Base-by-base conservation (phyloP, 768 basidiomycete genomes). In the Rubroboletus pulcherrimus region DNA sequence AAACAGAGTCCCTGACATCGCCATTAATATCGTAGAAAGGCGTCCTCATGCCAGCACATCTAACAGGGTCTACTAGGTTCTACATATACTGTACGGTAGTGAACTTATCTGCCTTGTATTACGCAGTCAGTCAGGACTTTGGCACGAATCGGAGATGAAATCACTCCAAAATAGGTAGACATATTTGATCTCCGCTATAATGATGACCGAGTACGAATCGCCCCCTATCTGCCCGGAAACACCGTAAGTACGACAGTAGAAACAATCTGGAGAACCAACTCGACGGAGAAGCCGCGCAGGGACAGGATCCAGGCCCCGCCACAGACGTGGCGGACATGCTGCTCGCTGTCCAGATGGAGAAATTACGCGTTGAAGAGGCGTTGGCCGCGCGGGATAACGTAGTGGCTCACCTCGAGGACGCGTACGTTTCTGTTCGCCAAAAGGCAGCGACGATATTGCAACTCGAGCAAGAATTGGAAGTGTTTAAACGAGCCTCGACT, bases 381-480 rank as follows among this genome's bases (percentile, higher is more conserved):
- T 66, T 85, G 50, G 73, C 71, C 29, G 87, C 87, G 31, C 81
- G 87, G 39, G 87, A 90, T 63, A 78, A 76, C 31, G 80, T 78
- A 15, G 79, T 86, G 2, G 70, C 78, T 40, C 81, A 80, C 31
- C 77, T 90, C 12, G 74, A 79, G 33, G 78, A 82, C 44, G 85
- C 85, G 10, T 86, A 83, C 63, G 66, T 72, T 14, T 82, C 83
- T 0, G 73, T 89, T 60, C 78, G 78, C n/a, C 78, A 85, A 64
- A 87, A 88, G 69, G 75, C 78, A 1, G 73, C 75, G 21, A 65
- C 73, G 7, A 79, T 88, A 54, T 74, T 78, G 34, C 73, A 67
- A 7, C 65, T 87, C 42, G 77, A 81, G 58, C 71, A 73, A 52
- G 75, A 75, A 51, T 60, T 77, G 38, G 71, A 75, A 48, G 57